Evolutionary conservation across 2,329 filamentous ascomycete genomes (phyloP).

Genomic region (Colletotrichum chlorophyti): DNA sequence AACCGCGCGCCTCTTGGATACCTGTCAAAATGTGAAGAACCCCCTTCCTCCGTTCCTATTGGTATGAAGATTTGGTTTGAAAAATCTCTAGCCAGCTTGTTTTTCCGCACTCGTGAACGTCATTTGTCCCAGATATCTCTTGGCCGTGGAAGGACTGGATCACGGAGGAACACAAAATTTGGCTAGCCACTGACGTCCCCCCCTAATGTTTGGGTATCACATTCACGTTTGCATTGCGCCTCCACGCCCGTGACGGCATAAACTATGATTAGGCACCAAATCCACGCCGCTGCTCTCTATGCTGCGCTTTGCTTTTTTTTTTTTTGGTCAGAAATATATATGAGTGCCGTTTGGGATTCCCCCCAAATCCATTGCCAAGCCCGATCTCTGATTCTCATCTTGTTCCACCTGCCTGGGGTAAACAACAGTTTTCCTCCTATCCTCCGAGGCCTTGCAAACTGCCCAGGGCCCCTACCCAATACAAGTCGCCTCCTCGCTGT

Average conservation of each 20-base stretch:
- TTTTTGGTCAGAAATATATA: slow-evolving; percentile 5
- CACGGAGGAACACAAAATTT: too few species aligned
- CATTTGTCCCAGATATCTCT: too few species aligned
- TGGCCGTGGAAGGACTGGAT: too few species aligned
- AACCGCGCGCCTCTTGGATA: too few species aligned
- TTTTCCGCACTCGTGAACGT: too few species aligned
- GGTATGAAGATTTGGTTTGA: too few species aligned
- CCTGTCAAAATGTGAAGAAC: too few species aligned
- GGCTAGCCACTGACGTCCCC: too few species aligned
- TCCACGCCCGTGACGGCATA: background rate
- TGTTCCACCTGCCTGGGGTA: slow-evolving; percentile 8
- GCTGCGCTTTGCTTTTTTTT: background rate
- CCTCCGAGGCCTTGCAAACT: background rate
- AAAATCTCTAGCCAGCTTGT: too few species aligned
- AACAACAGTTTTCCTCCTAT: background rate
- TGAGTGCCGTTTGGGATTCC: background rate
- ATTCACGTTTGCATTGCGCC: too few species aligned
- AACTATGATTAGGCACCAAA: background rate
- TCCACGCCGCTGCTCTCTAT: slow-evolving; percentile 6
- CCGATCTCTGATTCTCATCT: slow-evolving; percentile 3
- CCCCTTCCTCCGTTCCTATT: too few species aligned
- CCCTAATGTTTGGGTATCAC: too few species aligned
- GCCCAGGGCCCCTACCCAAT: slow-evolving; percentile 7
- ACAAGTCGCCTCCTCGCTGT: background rate
- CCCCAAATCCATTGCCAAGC: slow-evolving; percentile 1